Conservation (phyloP, 345 rosid species). For the Clausena lansium region DNA sequence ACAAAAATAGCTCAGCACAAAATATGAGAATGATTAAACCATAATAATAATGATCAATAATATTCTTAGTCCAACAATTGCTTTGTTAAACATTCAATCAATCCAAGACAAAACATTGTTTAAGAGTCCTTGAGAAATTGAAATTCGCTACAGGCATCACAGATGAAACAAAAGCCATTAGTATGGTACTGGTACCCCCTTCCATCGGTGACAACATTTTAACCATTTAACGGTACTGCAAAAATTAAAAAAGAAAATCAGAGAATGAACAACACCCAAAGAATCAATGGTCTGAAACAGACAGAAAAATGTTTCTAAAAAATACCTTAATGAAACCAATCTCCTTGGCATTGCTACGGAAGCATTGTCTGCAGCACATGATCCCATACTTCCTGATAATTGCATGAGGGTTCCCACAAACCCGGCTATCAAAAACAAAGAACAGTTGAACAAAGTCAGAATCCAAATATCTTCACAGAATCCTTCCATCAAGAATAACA, state of each 20-base stretch:
- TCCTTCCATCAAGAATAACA: background rate
- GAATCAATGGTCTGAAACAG: background rate
- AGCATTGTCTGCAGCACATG: conserved; percentile 49
- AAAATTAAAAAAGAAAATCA: background rate
- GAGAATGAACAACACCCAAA: background rate
- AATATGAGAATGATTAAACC: background rate
- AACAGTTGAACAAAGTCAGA: background rate
- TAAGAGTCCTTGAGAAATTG: background rate
- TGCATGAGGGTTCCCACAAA: conserved; percentile 43
- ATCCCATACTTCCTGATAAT: conserved; percentile 46
- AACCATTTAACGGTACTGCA: conserved; percentile 32
- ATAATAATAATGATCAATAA: background rate
- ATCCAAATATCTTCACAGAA: background rate
- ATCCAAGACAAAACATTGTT: background rate
- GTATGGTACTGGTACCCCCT: background rate
- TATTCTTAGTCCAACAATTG: conserved; percentile 4
- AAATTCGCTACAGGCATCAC: background rate
- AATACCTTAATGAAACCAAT: conserved; percentile 60
- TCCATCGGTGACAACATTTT: too few species aligned
- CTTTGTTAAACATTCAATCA: background rate
- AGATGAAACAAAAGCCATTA: background rate
- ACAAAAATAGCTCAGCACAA: background rate
- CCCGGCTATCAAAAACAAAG: conserved; percentile 26
- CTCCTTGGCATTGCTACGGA: conserved; percentile 48
- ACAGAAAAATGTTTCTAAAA: background rate